Base-by-base conservation (phyloP, 1,284 basidiomycete species). In the Erythrobasidium hasegawianum region DNA sequence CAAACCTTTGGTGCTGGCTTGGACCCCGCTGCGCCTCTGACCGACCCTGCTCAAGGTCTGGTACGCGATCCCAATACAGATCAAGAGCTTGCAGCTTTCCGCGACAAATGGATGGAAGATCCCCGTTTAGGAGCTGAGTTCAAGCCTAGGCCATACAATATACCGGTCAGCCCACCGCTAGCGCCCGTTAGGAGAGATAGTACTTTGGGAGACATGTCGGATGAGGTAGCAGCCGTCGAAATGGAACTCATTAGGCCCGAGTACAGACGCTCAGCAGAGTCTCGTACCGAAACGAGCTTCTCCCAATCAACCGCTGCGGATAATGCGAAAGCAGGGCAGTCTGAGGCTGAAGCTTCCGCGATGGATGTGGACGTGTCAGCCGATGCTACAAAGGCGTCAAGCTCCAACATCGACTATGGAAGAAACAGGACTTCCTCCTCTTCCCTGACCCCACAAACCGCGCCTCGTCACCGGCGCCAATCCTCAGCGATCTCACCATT, bases 1-100 rank as follows among this genome's bases (percentile, higher is more conserved):
- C 43, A 24, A 27, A 57, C 53, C 26, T 71, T 71, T 22, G 68
- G 70, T 24, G 66, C 72, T 3, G 72, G 72, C 9, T 40, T 71
- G n/a, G 55, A 65, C 29, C 62, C 62, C 13, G 55, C 49, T 13
- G 69, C 67, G 0, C 39, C 54, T 8, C 52, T 67, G n/a, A 45
- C 64, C 13, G 69, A 61, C 20, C 52, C 47, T 33, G 60, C 58
- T 7, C 27, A 38, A 0, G 45, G 16, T 2, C 13, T 38, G n/a
- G 62, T 20, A 2, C 50, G 41, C 20, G 49, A 54, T 1, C 20
- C 43, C 16, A 41, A 53, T 13, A 2, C 22, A n/a, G 24, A 57
- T 0, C 49, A 52, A 8, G 68, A 49, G 9, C 39, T 69, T 13
- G 64, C 65, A 16, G 69, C 69, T 11, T 73, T 73, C 47, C 38